Percentiles rank a stretch among this genome's conserved stretches.
These are phyloP conservation scores for Lactifluus pinguis DNA, from an alignment of 768 basidiomycete species.

Conservation along the genomic window DNA sequence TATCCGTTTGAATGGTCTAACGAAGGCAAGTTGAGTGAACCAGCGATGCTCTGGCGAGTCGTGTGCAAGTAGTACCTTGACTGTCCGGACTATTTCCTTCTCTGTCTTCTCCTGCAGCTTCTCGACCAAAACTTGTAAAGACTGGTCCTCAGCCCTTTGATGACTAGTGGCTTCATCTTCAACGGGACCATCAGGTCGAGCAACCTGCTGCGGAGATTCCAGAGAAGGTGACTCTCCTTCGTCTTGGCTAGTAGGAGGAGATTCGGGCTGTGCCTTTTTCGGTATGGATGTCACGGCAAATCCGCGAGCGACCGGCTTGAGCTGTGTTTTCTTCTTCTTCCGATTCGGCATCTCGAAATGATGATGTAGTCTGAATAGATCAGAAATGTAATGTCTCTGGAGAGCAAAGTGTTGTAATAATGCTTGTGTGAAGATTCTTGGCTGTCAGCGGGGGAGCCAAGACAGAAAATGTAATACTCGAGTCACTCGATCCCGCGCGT, in stretches of 20 bases:
- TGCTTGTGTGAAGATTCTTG: no score
- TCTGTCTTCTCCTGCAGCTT: conserved; percentile 81
- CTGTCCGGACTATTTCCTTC: conserved; percentile 62
- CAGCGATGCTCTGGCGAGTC: not conserved
- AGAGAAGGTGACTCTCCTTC: not conserved
- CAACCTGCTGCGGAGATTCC: not conserved
- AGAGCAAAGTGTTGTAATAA: no score
- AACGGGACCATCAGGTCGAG: not conserved
- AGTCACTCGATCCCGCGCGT: not conserved
- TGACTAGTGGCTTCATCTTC: conserved; percentile 25
- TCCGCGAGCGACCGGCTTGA: conserved; percentile 65
- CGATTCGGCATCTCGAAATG: conserved; percentile 37
- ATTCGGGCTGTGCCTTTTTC: conserved; percentile 48
- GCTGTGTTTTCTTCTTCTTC: conserved; percentile 80
- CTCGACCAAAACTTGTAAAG: conserved; percentile 68
- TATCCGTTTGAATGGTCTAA: conserved; percentile 76
- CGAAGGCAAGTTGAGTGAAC: not conserved
- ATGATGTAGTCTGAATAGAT: not conserved
- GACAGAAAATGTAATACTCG: not conserved
- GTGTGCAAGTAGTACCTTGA: conserved; percentile 45
- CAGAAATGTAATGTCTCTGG: conserved; percentile 11
- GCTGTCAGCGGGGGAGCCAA: no score
- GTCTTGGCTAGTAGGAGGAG: conserved; percentile 18
- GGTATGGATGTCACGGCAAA: conserved; percentile 79
- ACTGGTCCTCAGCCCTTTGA: conserved; percentile 41